These are phyloP conservation scores for Geosmithia morbida DNA, from an alignment of 2,329 filamentous ascomycete genomes.

Conservation along the genomic window DNA sequence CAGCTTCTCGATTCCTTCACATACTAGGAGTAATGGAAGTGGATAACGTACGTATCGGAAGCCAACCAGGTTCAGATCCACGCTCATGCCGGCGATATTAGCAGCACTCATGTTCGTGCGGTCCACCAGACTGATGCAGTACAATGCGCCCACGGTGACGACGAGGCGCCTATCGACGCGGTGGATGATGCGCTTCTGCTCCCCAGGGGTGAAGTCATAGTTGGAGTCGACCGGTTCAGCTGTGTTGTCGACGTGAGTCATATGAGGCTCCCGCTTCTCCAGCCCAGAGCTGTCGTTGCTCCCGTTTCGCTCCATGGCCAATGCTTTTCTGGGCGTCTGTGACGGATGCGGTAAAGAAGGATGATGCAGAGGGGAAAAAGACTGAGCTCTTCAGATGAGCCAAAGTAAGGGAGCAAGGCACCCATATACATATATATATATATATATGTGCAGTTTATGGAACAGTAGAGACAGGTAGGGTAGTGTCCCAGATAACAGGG, in stretches of 20 bases:
- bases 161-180: constrained; percentile 55
- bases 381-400: no score
- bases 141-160: constrained; percentile 48
- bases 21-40: background rate
- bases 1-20: background rate
- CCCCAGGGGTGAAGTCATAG: constrained; percentile 37
- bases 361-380: no score
- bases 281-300: constrained; percentile 5
- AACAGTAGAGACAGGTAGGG: no score
- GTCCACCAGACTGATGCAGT: constrained; percentile 67
- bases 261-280: constrained; percentile 6
- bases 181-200: constrained; percentile 54
- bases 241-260: constrained; percentile 9
- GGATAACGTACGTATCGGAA: constrained; percentile 26
- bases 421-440: no score
- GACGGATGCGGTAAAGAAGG: no score
- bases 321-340: no score
- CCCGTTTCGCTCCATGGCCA: background rate
- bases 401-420: no score
- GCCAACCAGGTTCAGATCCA: constrained; percentile 29
- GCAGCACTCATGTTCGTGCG: constrained; percentile 63
- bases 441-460: no score
- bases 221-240: constrained; percentile 7
- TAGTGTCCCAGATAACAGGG: no score
- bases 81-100: constrained; percentile 50